Conservation (phyloP, 1,139 yeast genomes). For the Magnusiomyces suaveolens region DNA sequence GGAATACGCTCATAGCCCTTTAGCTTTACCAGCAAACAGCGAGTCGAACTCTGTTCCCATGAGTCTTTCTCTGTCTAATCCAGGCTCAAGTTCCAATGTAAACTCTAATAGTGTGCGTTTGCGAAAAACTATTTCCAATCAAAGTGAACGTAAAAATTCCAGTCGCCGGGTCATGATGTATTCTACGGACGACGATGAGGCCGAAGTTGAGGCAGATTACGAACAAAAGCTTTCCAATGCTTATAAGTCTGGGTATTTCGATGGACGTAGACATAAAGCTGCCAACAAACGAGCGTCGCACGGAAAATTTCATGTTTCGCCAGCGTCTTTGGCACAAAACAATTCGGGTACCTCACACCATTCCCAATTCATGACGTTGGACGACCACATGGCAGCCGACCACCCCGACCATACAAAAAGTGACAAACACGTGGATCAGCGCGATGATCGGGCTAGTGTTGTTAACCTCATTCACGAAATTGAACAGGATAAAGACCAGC, state of each 20-base stretch:
- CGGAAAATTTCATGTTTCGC: background rate
- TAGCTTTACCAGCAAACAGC: background rate
- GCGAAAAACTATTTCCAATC: background rate
- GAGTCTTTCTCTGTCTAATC: background rate
- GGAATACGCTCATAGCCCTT: background rate
- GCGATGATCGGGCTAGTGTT: background rate
- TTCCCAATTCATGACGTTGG: background rate
- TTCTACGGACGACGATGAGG: slow-evolving; percentile 2
- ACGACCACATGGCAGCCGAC: background rate
- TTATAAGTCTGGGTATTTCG: background rate
- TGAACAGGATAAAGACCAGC: background rate
- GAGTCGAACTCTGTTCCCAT: background rate
- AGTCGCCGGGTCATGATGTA: background rate
- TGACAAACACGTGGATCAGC: background rate
- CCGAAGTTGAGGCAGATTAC: slow-evolving; percentile 4
- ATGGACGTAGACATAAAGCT: background rate
- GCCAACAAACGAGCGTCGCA: background rate
- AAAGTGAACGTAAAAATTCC: background rate
- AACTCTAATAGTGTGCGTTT: background rate
- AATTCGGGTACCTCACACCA: background rate
- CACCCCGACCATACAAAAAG: background rate
- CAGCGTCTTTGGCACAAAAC: background rate
- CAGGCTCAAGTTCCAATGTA: background rate
- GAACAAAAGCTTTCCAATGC: background rate
- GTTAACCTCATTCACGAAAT: background rate